These are phyloP conservation scores for Sclerotinia sclerotiorum DNA, from an alignment of 2,329 filamentous ascomycete genomes.

Conservation along the genomic window DNA sequence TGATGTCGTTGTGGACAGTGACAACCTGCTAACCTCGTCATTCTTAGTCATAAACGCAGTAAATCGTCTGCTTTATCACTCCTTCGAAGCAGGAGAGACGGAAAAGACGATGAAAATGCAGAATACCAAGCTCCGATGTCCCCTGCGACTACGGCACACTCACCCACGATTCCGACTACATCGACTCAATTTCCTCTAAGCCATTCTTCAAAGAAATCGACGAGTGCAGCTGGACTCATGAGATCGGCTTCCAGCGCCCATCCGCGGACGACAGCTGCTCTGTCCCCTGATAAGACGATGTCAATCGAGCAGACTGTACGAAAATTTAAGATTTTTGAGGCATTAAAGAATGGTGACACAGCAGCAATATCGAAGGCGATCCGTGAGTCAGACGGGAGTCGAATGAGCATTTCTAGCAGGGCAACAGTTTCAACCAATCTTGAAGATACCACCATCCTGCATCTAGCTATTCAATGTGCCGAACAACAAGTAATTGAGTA, in stretches of 20 bases:
- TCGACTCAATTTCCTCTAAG: constrained; percentile 32
- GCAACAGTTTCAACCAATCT: constrained; percentile 45
- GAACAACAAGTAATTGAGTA: constrained; percentile 92
- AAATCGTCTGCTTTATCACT: constrained; percentile 56
- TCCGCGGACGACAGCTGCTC: constrained; percentile 27
- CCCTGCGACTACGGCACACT: constrained; percentile 34
- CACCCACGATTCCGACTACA: constrained; percentile 30
- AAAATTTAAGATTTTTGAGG: constrained; percentile 93
- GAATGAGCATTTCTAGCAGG: constrained; percentile 49
- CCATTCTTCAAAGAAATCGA: constrained; percentile 36
- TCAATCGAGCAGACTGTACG: constrained; percentile 90
- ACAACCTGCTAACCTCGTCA: constrained; percentile 6
- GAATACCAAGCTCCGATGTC: constrained; percentile 37
- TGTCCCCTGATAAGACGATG: constrained; percentile 38
- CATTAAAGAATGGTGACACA: constrained; percentile 85
- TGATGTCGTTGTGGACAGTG: not conserved
- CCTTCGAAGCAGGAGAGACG: constrained; percentile 49
- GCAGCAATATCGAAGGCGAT: constrained; percentile 86
- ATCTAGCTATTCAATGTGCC: constrained; percentile 93
- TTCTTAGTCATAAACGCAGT: constrained; percentile 48
- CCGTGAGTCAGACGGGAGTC: constrained; percentile 53
- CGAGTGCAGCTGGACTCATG: constrained; percentile 37
- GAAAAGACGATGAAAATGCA: constrained; percentile 36
- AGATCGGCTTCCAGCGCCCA: constrained; percentile 28
- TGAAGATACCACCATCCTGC: constrained; percentile 86